These are phyloP conservation scores for Trypanosoma vivax DNA, from an alignment of 208 protist species.

Conservation along the genomic window DNA sequence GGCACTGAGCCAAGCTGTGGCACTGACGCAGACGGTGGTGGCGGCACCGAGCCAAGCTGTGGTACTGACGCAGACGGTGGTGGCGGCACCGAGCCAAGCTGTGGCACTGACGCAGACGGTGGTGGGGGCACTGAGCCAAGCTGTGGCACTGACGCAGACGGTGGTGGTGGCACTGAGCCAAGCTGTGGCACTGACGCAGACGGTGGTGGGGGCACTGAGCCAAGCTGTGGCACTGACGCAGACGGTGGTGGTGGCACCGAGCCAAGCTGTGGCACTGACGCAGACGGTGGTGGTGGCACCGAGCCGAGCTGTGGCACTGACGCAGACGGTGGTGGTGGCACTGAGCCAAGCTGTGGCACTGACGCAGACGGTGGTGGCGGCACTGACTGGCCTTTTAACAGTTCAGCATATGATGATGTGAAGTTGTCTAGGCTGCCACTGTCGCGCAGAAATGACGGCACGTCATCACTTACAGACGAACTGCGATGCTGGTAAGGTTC, in stretches of 20 bases:
- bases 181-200: not conserved
- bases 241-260: not conserved
- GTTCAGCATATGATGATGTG: conserved; percentile 18
- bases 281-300: not conserved
- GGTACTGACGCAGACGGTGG: not conserved
- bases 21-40: not conserved
- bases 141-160: not conserved
- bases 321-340: conserved; percentile 1
- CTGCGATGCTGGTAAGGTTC: not conserved
- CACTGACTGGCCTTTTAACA: not conserved
- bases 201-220: not conserved
- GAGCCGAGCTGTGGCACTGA: not conserved
- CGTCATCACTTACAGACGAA: conserved; percentile 1
- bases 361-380: conserved; percentile 11
- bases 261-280: not conserved
- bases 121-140: not conserved
- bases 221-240: not conserved
- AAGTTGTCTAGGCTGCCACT: conserved; percentile 7
- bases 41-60: not conserved
- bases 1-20: not conserved
- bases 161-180: not conserved
- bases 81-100: not conserved
- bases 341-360: conserved; percentile 2
- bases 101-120: not conserved
- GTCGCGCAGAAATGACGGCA: conserved; percentile 17